Percentiles rank a stretch among this genome's conserved stretches.
Conservation (phyloP, 176 grass and related monocot genomes). For the Carex littledalei region DNA sequence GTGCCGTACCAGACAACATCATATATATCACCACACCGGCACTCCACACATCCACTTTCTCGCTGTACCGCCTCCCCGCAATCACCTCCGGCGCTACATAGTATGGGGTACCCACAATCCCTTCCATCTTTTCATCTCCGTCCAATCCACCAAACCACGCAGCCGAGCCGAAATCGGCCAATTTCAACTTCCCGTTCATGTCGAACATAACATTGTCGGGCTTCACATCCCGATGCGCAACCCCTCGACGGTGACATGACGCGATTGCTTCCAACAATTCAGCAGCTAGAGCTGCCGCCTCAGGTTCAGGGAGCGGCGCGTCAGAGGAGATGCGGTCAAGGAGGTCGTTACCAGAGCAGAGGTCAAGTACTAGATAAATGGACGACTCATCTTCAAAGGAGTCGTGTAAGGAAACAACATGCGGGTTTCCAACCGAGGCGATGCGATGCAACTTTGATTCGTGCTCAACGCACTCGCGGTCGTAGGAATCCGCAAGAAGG, state of each 20-base stretch:
- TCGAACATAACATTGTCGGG: constrained; percentile 76
- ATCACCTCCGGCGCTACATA: constrained; percentile 85
- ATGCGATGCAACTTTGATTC: constrained; percentile 65
- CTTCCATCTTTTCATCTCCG: constrained; percentile 34
- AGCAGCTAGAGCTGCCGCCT: constrained; percentile 36
- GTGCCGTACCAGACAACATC: constrained; percentile 49
- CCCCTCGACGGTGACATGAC: constrained; percentile 48
- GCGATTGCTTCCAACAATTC: constrained; percentile 44
- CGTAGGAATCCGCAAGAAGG: constrained; percentile 54
- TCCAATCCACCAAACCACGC: constrained; percentile 50
- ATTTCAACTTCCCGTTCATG: constrained; percentile 39
- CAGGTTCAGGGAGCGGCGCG: constrained; percentile 42
- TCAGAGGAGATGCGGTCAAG: constrained; percentile 36
- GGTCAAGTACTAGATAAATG: constrained; percentile 61
- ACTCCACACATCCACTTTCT: constrained; percentile 96
- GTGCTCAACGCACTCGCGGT: constrained; percentile 56
- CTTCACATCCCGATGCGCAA: constrained; percentile 87
- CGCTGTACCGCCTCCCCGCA: constrained; percentile 39
- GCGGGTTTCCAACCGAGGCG: constrained; percentile 30
- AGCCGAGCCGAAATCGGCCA: constrained; percentile 69
- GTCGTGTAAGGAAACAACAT: constrained; percentile 43
- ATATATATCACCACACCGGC: constrained; percentile 71
- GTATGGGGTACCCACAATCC: constrained; percentile 63
- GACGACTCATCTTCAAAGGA: constrained; percentile 54
- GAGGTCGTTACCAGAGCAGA: constrained; percentile 49